phyloP scores from a whole-genome alignment of 306 rosid genomes.

The Pachyrhizus erosus region DNA sequence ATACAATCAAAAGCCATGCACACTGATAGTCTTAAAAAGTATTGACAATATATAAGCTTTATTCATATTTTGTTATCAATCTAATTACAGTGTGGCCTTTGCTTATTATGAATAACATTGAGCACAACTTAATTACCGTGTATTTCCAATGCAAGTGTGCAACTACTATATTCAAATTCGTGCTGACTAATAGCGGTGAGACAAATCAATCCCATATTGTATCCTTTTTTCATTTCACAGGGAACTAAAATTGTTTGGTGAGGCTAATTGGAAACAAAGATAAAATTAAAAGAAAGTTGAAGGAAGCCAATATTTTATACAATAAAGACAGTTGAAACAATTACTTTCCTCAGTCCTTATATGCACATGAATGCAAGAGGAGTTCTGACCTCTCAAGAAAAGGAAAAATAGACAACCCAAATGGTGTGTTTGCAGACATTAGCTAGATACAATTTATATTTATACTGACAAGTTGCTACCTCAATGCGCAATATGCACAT shows the following conservation, averaged over 20 bases:
- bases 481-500: conserved; percentile 4
- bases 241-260: not conserved
- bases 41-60: too few relatives aligned
- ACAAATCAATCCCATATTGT: not conserved
- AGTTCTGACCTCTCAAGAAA: conserved; percentile 40
- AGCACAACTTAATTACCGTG: not conserved
- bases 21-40: conserved; percentile 1
- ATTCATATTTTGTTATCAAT: conserved; percentile 15
- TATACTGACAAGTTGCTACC: conserved; percentile 5
- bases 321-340: conserved; percentile 42
- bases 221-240: not conserved
- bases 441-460: not conserved
- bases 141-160: not conserved
- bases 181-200: not conserved
- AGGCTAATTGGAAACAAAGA: not conserved
- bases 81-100: not conserved
- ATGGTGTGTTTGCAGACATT: conserved; percentile 36
- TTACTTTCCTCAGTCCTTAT: conserved; percentile 32
- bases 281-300: not conserved
- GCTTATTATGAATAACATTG: not conserved
- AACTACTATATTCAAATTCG: not conserved
- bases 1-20: not conserved
- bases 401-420: conserved; percentile 36
- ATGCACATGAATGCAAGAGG: too few relatives aligned
- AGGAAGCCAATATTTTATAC: conserved; percentile 2